Percentiles rank a stretch among this genome's conserved stretches.
phyloP scores from a whole-genome alignment of 306 rosid genomes.

The Lathyrus sativus region DNA sequence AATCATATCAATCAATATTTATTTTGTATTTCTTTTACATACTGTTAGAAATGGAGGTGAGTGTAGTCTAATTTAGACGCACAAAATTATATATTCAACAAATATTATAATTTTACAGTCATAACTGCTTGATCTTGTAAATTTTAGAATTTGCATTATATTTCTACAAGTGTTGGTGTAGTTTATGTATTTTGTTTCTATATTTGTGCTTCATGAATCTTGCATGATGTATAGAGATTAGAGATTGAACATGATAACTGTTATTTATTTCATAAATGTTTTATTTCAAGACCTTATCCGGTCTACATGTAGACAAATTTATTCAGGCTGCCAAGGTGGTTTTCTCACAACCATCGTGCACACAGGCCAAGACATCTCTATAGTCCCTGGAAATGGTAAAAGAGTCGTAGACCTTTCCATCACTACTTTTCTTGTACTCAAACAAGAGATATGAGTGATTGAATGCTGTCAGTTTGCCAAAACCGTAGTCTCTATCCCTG shows the following conservation, averaged over 20 bases:
- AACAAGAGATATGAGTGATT: slow-evolving; percentile 64
- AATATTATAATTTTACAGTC: no score
- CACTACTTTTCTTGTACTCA: slow-evolving; percentile 77
- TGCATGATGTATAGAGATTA: neutral
- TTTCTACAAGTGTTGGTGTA: neutral
- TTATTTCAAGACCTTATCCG: neutral
- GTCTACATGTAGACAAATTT: neutral
- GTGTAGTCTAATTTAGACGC: no score
- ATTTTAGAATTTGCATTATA: neutral
- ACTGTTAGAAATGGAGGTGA: no score
- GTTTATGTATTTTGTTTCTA: neutral
- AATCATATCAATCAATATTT: no score
- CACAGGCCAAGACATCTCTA: slow-evolving; percentile 75
- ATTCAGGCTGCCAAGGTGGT: slow-evolving; percentile 58
- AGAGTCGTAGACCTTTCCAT: slow-evolving; percentile 64
- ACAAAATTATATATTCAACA: no score
- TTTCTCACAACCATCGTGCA: slow-evolving; percentile 68
- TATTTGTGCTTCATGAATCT: slow-evolving; percentile 9
- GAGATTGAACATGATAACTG: neutral
- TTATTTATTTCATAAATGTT: neutral
- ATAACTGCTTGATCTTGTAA: no score
- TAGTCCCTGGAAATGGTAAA: slow-evolving; percentile 75
- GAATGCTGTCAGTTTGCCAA: slow-evolving; percentile 76
- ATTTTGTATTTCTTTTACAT: no score
- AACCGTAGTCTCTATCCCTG: slow-evolving; percentile 66